Percentiles rank a stretch among this genome's conserved stretches.
Evolutionary conservation across 352 stramenopile species (phyloP).

Genomic region (Stephanocyclus meneghinianus): DNA sequence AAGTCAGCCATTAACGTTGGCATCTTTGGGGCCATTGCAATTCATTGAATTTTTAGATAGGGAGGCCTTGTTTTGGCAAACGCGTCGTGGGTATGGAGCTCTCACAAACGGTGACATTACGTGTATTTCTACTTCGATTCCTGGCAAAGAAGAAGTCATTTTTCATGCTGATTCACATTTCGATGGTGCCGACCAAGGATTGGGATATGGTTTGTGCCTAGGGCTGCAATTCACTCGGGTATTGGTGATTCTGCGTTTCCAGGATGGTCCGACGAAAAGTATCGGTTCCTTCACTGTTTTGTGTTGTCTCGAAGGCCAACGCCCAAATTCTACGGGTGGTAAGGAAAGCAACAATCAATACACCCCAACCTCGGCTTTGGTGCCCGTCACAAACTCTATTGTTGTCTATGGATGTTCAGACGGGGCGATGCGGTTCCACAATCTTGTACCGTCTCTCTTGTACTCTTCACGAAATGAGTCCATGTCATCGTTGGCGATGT

Average conservation of each 20-base stretch:
- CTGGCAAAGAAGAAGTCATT: neutral
- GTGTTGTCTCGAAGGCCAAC: conserved; percentile 44
- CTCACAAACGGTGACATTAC: conserved; percentile 11
- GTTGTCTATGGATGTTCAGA: conserved; percentile 67
- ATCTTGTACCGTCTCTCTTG: conserved; percentile 41
- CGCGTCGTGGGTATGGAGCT: conserved; percentile 6
- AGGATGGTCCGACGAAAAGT: neutral
- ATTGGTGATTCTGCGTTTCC: conserved; percentile 27
- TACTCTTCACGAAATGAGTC: conserved; percentile 17
- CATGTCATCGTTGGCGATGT: conserved; percentile 1
- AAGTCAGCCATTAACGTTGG: conserved; percentile 26
- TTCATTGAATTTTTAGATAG: conserved; percentile 39
- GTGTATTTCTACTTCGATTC: neutral
- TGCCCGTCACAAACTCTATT: conserved; percentile 53
- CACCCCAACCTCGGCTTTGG: conserved; percentile 38
- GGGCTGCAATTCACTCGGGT: conserved; percentile 35
- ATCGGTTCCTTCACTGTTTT: conserved; percentile 19
- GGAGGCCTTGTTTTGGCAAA: conserved; percentile 42
- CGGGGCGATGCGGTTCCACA: conserved; percentile 66
- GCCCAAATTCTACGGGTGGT: neutral
- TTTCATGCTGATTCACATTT: conserved; percentile 20
- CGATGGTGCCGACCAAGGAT: conserved; percentile 5
- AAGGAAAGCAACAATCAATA: conserved; percentile 18
- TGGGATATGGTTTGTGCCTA: conserved; percentile 31
- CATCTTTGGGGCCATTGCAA: conserved; percentile 22